These are phyloP conservation scores for Pelargonium cotyledonis DNA, from an alignment of 441 rosid species.

Conservation along the genomic window DNA sequence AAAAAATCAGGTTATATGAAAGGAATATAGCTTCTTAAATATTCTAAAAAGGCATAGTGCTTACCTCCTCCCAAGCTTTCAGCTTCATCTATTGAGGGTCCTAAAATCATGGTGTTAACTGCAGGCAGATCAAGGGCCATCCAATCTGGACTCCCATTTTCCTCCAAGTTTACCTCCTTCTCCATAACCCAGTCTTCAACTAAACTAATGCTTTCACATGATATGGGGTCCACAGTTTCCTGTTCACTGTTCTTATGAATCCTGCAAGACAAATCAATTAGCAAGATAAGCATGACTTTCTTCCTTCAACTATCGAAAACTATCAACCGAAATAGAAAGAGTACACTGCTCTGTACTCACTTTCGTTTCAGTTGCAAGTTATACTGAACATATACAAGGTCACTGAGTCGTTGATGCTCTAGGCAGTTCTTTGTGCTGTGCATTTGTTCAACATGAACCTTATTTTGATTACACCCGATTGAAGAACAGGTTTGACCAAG, in stretches of 20 bases:
- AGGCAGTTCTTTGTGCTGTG: constrained; percentile 48
- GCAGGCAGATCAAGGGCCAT: constrained; percentile 49
- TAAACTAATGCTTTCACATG: constrained; percentile 32
- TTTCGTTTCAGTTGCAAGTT: constrained; percentile 47
- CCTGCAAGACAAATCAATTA: constrained; percentile 22
- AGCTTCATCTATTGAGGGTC: constrained; percentile 41
- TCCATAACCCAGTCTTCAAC: constrained; percentile 74
- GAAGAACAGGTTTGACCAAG: constrained; percentile 78
- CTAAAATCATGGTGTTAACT: constrained; percentile 32
- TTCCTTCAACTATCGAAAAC: constrained; percentile 1
- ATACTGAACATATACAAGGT: constrained; percentile 54
- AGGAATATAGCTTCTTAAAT: constrained; percentile 7
- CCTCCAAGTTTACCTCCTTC: constrained; percentile 41
- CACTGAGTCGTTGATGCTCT: constrained; percentile 49
- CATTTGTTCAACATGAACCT: constrained; percentile 37
- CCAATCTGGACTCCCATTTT: constrained; percentile 58
- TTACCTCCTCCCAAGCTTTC: constrained; percentile 64
- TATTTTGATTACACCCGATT: constrained; percentile 33
- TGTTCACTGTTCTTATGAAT: constrained; percentile 34
- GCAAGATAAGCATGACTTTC: constrained; percentile 10
- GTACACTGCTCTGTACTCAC: constrained; percentile 30
- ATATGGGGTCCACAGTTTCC: constrained; percentile 43
- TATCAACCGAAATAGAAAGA: background rate
- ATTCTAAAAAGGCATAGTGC: constrained; percentile 10
- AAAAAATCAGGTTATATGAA: constrained; percentile 5